Evolutionary conservation across 116 monocot genomes (phyloP).

Genomic region (Phalaenopsis hybrid): DNA sequence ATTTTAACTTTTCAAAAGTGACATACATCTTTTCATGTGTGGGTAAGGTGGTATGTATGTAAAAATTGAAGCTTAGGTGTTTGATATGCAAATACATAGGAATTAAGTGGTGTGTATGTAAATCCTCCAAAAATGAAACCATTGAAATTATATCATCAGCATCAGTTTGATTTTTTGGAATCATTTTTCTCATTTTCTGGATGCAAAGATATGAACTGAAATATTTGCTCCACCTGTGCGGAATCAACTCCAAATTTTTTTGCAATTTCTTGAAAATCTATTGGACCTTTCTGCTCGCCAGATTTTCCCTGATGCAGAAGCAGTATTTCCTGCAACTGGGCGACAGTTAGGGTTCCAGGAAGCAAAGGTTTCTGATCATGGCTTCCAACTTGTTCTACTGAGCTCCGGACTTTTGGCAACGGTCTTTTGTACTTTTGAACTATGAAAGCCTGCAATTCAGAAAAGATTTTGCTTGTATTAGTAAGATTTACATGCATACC

Average conservation of each 20-base stretch:
- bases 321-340: conserved; percentile 45
- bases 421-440: conserved; percentile 34
- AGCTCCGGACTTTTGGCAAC: conserved; percentile 44
- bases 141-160: too few relatives aligned
- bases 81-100: too few relatives aligned
- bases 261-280: conserved; percentile 29
- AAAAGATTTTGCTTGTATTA: not conserved
- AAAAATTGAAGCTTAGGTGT: too few relatives aligned
- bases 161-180: too few relatives aligned
- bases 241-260: conserved; percentile 32
- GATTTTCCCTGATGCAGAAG: conserved; percentile 47
- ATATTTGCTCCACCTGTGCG: conserved; percentile 26
- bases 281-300: conserved; percentile 18
- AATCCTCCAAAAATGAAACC: too few relatives aligned
- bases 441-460: conserved; percentile 28
- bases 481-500: too few relatives aligned
- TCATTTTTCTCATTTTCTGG: conserved; percentile 17
- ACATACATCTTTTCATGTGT: too few relatives aligned
- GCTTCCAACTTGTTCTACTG: conserved; percentile 13
- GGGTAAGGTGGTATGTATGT: too few relatives aligned
- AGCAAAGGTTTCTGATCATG: conserved; percentile 14
- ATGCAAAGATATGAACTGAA: conserved; percentile 42
- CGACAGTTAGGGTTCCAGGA: conserved; percentile 36
- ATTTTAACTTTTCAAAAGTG: too few relatives aligned
- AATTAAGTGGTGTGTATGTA: too few relatives aligned